Base-by-base conservation (phyloP, 768 basidiomycete genomes). In the Serendipita sp. region DNA sequence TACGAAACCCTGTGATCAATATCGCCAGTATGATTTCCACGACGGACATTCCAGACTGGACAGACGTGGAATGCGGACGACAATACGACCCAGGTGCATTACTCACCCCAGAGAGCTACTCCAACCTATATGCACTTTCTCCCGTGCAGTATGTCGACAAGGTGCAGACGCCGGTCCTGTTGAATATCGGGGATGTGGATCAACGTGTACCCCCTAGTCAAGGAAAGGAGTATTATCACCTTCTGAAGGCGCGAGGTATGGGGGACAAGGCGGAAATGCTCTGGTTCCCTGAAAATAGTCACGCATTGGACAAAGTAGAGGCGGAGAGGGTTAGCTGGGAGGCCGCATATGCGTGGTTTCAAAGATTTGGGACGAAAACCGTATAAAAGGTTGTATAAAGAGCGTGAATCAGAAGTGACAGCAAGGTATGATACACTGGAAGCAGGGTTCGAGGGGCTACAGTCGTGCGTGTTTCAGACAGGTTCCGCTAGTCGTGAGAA, bases 21-120 rank as follows among this genome's bases (percentile, higher is more conserved):
- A 75, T 74, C 0, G 82, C 82, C 11, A 81, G 83, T 50, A 71
- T 82, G 30, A 41, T 63, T 3, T 71, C 78, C 0, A 73, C 73
- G 0, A 79, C 79, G 1, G 86, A 88, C 64, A 87, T 89, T 43
- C 79, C 83, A 5, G 86, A 88, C 67, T 88, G 86, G 86, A 67
- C 70, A 1, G 75, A 68, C 77, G 75, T 64, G 72, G 81, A 69
- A 65, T 80, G 72, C 31, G 74, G 69, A 1, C 45, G 73, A 1
- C 72, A 28, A 45, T 83, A 43, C 69, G 70, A 14, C 71, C 64
- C 74, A 17, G 34, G 69, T 41, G 11, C 72, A 3, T 67, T 78
- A 31, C 72, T 85, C 62, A 76, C 77, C 1, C 75, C 80, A 0
- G 74, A 75, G 2, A 69, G 70, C 13, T 85, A 76, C 67, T 66